Evolutionary conservation across 352 stramenopile genomes (phyloP).

Genomic region (Phytophthora citrophthora): DNA sequence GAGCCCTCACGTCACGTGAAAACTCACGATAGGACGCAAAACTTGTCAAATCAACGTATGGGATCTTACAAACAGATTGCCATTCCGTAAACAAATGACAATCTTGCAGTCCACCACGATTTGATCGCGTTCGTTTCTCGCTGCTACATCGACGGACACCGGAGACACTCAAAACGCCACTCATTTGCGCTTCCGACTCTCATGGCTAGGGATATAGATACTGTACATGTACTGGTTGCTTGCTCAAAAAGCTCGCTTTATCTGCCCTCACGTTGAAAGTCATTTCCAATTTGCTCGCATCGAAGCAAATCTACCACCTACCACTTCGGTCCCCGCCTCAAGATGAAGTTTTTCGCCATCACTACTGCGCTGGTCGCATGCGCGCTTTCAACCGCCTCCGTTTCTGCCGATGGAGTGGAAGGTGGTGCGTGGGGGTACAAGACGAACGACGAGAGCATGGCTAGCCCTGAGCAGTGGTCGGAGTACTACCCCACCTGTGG

Average conservation of each 20-base stretch:
- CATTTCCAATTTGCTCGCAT: conserved; percentile 30
- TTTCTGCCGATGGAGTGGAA: conserved; percentile 10
- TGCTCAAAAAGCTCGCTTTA: conserved; percentile 12
- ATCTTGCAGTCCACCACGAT: background rate
- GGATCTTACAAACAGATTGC: conserved; percentile 6
- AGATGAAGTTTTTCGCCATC: conserved; percentile 26
- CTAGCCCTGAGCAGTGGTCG: conserved; percentile 21
- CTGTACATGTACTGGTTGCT: conserved; percentile 1
- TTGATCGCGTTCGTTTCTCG: background rate
- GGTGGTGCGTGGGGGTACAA: conserved; percentile 29
- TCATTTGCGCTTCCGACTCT: conserved; percentile 4
- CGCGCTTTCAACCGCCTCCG: conserved; percentile 4
- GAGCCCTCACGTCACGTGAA: conserved; percentile 1
- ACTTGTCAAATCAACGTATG: conserved; percentile 23
- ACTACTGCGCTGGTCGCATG: conserved; percentile 13
- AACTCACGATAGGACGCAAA: conserved; percentile 1
- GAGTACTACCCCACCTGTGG: conserved; percentile 34
- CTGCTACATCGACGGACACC: background rate
- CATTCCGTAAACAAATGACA: background rate
- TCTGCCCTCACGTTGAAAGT: background rate
- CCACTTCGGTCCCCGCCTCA: background rate
- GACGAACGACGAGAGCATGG: conserved; percentile 17
- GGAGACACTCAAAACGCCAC: background rate
- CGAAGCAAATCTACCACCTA: conserved; percentile 9
- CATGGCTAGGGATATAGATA: background rate